Conservation (phyloP, 495 filamentous ascomycete genomes). For the Aspergillus coremiiformis region DNA sequence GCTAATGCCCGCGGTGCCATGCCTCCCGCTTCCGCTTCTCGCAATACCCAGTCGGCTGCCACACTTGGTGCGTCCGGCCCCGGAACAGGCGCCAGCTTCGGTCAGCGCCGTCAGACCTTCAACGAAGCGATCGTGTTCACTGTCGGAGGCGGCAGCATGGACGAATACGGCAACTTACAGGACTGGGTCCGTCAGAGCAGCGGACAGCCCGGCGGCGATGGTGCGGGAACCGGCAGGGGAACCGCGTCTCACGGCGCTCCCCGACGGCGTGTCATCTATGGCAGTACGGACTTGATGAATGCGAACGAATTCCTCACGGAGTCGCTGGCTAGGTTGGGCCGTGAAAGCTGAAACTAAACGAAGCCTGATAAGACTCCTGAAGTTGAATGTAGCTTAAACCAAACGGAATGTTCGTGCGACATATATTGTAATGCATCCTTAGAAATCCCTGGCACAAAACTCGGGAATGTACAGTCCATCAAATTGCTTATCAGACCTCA, state of each 20-base stretch:
- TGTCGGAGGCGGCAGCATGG: constrained; percentile 96
- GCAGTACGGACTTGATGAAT: constrained; percentile 89
- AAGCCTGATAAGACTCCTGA: background rate
- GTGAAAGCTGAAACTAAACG: constrained; percentile 42
- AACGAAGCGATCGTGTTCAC: constrained; percentile 95
- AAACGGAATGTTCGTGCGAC: background rate
- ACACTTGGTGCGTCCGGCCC: constrained; percentile 36
- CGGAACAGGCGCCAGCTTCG: constrained; percentile 82
- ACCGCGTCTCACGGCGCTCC: constrained; percentile 20
- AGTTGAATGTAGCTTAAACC: background rate
- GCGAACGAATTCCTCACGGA: constrained; percentile 77
- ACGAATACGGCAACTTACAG: constrained; percentile 96
- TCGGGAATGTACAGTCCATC: background rate
- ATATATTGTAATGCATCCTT: background rate
- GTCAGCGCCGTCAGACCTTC: constrained; percentile 87
- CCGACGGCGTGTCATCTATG: constrained; percentile 82
- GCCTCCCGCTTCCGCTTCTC: constrained; percentile 56
- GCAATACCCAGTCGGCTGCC: constrained; percentile 44
- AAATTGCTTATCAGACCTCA: too few species aligned
- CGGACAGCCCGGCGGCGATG: constrained; percentile 42
- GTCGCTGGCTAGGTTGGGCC: constrained; percentile 73
- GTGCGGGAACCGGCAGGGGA: constrained; percentile 37
- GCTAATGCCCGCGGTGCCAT: constrained; percentile 92
- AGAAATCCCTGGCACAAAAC: background rate
- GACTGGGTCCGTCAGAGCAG: constrained; percentile 84